A percentile compares a stretch with the other conserved stretches of the same genome.
phyloP scores from a whole-genome alignment of 106 monocot genomes.

The Allium cepa region DNA sequence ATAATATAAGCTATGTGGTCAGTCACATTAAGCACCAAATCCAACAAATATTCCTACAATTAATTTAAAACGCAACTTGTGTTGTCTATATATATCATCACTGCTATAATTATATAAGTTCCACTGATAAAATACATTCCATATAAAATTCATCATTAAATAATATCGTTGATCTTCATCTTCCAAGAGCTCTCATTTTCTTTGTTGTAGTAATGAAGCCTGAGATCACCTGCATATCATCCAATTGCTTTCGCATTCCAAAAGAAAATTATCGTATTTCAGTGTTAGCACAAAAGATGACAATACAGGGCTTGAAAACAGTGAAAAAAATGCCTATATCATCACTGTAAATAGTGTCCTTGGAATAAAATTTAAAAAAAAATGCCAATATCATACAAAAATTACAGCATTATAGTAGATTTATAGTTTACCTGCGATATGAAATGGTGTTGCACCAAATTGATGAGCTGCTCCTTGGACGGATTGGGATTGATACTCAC shows the following conservation, averaged over 20 bases:
- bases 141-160: background rate
- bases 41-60: background rate
- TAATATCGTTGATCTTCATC: background rate
- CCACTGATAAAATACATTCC: background rate
- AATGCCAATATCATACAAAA: background rate
- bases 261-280: background rate
- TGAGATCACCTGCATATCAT: slow-evolving; percentile 77
- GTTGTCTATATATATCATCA: background rate
- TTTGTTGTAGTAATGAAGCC: slow-evolving; percentile 51
- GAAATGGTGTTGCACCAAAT: slow-evolving; percentile 64
- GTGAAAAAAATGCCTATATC: background rate
- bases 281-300: background rate
- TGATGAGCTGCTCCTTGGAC: slow-evolving; percentile 69
- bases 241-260: slow-evolving; percentile 48
- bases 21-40: background rate
- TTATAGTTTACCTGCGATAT: slow-evolving; percentile 45
- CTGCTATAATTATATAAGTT: background rate
- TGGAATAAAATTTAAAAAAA: too few species aligned
- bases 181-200: slow-evolving; percentile 32
- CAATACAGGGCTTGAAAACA: background rate
- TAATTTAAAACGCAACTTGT: background rate
- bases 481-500: slow-evolving; percentile 54
- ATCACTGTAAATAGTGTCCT: too few species aligned
- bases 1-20: too few species aligned
- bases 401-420: background rate